phyloP scores from a whole-genome alignment of 768 basidiomycete genomes.

The Cytidiella melzeri region DNA sequence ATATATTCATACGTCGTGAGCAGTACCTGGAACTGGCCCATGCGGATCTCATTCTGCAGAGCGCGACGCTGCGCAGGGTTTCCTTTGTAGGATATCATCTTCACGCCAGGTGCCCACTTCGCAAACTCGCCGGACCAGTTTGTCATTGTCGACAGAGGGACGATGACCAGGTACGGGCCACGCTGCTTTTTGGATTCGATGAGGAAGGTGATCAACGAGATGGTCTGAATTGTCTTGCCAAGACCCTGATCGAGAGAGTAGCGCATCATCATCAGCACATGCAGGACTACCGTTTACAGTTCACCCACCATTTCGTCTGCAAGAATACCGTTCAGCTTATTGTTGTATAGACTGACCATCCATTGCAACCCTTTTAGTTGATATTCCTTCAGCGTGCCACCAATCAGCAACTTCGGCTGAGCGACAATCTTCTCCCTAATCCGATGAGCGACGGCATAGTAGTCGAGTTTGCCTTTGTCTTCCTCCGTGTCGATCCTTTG shows the following conservation, averaged over 20 bases:
- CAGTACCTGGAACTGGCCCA: conserved; percentile 84
- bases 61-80: conserved; percentile 78
- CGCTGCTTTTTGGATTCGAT: conserved; percentile 86
- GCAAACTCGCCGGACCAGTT: conserved; percentile 97
- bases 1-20: conserved; percentile 97
- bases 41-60: conserved; percentile 70
- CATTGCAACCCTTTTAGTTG: conserved; percentile 94
- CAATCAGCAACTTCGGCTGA: conserved; percentile 71
- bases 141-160: conserved; percentile 93
- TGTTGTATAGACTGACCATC: conserved; percentile 98
- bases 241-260: too few relatives aligned
- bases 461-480: conserved; percentile 78
- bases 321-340: conserved; percentile 89
- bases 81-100: conserved; percentile 83
- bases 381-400: conserved; percentile 91
- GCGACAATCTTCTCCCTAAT: conserved; percentile 78
- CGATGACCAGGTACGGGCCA: conserved; percentile 95
- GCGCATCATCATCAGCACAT: too few relatives aligned
- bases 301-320: conserved; percentile 92
- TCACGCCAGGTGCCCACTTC: conserved; percentile 90
- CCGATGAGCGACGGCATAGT: conserved; percentile 92
- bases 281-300: too few relatives aligned
- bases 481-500: conserved; percentile 53
- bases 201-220: conserved; percentile 91
- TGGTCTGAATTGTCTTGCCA: conserved; percentile 92